Conservation (phyloP, 192 early-diverging fungal genomes). For the Spizellomyces punctatus region DNA sequence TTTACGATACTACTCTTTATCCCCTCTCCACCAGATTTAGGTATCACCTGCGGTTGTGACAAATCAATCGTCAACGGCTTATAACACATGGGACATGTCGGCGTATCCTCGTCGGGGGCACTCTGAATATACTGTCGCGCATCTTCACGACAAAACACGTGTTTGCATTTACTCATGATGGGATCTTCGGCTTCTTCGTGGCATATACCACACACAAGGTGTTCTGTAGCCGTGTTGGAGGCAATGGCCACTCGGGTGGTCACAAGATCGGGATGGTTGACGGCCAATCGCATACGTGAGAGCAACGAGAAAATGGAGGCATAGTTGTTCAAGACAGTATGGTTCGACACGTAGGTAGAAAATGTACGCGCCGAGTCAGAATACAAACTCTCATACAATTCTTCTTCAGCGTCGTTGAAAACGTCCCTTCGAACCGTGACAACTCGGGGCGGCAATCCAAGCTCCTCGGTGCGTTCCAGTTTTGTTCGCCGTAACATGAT, state of each 20-base stretch:
- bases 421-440: constrained; percentile 79
- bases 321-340: constrained; percentile 90
- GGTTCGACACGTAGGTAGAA: constrained; percentile 75
- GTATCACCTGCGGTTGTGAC: constrained; percentile 50
- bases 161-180: constrained; percentile 79
- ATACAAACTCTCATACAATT: constrained; percentile 84
- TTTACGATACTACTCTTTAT: constrained; percentile 82
- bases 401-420: constrained; percentile 89
- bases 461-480: constrained; percentile 81
- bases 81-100: constrained; percentile 83
- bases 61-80: constrained; percentile 74
- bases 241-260: constrained; percentile 36
- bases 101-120: constrained; percentile 34
- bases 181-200: constrained; percentile 88
- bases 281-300: constrained; percentile 85
- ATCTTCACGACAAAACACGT: constrained; percentile 90
- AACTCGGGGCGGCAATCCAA: constrained; percentile 84
- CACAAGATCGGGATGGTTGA: constrained; percentile 78
- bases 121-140: constrained; percentile 53
- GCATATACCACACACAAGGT: constrained; percentile 85
- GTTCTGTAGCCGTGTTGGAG: constrained; percentile 54
- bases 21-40: constrained; percentile 40
- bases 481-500: constrained; percentile 94
- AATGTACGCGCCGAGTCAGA: constrained; percentile 68
- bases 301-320: constrained; percentile 92